A percentile compares a stretch with the other conserved stretches of the same genome.
phyloP scores from a whole-genome alignment of 495 filamentous ascomycete species.

The Cetradonia linearis region DNA sequence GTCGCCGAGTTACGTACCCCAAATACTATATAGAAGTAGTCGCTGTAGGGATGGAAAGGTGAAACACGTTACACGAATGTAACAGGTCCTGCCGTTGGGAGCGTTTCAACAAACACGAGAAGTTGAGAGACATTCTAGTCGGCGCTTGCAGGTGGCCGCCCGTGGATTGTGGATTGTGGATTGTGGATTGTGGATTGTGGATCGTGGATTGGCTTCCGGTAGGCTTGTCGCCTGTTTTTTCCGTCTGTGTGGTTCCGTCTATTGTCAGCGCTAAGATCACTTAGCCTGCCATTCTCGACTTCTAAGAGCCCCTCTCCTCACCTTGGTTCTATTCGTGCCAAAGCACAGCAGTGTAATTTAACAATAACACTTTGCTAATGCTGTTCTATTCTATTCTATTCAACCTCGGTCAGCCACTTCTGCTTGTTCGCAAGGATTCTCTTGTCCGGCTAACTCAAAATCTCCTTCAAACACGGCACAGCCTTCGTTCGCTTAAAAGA shows the following conservation, averaged over 20 bases:
- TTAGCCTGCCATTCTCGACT: background rate
- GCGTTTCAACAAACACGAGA: constrained; percentile 11
- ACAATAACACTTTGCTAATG: background rate
- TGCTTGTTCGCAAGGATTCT: constrained; percentile 16
- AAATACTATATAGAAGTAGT: no score
- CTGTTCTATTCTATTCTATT: background rate
- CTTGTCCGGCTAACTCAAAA: constrained; percentile 9
- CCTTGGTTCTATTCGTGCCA: background rate
- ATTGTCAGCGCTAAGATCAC: background rate
- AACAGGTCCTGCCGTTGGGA: constrained; percentile 9
- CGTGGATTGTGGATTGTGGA: no score
- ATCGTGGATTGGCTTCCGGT: constrained; percentile 12
- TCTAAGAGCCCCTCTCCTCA: background rate
- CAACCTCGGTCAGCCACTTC: background rate
- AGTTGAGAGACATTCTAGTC: background rate
- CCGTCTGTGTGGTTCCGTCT: background rate
- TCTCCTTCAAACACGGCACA: constrained; percentile 21
- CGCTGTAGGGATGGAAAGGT: background rate
- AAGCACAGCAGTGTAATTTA: background rate
- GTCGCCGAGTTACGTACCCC: background rate
- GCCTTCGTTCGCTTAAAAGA: constrained; percentile 20
- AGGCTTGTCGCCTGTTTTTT: constrained; percentile 12
- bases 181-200: no score
- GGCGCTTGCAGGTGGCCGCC: constrained; percentile 5
- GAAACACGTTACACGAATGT: constrained; percentile 15